These are phyloP conservation scores for Pyrus betulifolia DNA, from an alignment of 306 rosid genomes.

Conservation along the genomic window DNA sequence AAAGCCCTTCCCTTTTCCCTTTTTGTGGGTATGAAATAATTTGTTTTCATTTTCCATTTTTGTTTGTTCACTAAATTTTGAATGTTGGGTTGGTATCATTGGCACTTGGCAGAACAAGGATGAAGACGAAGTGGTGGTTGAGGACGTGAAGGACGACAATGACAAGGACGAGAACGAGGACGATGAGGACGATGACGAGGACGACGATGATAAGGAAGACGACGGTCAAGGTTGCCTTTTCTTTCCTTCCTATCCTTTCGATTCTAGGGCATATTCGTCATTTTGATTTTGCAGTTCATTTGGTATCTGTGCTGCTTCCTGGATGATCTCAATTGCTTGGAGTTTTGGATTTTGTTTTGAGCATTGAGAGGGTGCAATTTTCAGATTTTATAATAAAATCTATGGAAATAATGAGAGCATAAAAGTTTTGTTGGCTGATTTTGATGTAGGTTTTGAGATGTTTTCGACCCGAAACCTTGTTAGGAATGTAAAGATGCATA, in stretches of 20 bases:
- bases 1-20: neutral
- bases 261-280: neutral
- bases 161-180: conserved; percentile 41
- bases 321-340: neutral
- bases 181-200: conserved; percentile 50
- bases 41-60: neutral
- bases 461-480: neutral
- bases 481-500: neutral
- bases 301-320: neutral
- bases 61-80: neutral
- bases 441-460: neutral
- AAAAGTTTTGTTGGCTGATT: neutral
- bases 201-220: conserved; percentile 51
- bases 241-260: neutral
- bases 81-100: neutral
- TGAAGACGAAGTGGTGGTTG: conserved; percentile 47
- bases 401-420: neutral
- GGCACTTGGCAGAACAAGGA: conserved; percentile 37
- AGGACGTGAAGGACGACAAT: conserved; percentile 65
- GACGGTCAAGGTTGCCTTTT: conserved; percentile 40
- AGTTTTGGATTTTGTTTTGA: neutral
- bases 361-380: neutral
- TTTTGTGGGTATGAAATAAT: neutral
- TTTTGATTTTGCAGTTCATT: neutral
- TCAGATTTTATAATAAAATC: too few species aligned